These are phyloP conservation scores for Naganishia sp. DNA, from an alignment of 1,284 basidiomycete genomes.

Conservation along the genomic window DNA sequence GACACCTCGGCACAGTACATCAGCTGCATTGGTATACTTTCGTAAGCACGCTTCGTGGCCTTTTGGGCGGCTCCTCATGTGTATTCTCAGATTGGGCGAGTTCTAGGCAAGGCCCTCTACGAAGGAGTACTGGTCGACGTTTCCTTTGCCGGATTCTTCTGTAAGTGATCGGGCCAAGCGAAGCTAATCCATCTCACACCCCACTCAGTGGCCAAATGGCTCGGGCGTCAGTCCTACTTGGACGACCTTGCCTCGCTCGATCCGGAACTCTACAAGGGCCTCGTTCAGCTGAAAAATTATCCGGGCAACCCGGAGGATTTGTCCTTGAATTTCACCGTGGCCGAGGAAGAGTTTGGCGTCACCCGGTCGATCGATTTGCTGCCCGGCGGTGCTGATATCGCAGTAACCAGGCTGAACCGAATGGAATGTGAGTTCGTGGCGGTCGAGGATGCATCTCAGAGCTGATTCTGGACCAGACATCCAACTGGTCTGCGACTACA, in stretches of 20 bases:
- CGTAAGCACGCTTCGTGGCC: constrained; percentile 38
- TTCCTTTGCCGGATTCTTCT: constrained; percentile 93
- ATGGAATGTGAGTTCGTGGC: constrained; percentile 61
- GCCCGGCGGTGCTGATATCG: constrained; percentile 76
- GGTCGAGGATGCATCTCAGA: not conserved
- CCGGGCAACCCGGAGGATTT: constrained; percentile 84
- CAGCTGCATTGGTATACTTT: constrained; percentile 93
- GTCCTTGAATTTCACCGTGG: constrained; percentile 87
- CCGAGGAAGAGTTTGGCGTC: constrained; percentile 86
- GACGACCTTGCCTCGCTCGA: constrained; percentile 92
- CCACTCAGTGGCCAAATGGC: constrained; percentile 65
- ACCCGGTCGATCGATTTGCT: constrained; percentile 77
- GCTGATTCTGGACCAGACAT: constrained; percentile 60
- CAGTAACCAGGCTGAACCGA: constrained; percentile 86
- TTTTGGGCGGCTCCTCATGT: not conserved
- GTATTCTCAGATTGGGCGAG: constrained; percentile 66
- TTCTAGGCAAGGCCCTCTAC: constrained; percentile 94
- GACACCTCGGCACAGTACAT: constrained; percentile 59
- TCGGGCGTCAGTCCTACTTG: constrained; percentile 81
- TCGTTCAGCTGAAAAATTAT: constrained; percentile 83
- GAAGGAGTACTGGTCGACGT: constrained; percentile 96
- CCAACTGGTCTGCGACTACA: constrained; percentile 84
- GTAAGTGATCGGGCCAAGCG: constrained; percentile 38
- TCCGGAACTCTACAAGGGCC: constrained; percentile 85
- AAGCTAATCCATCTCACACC: constrained; percentile 15